Evolutionary conservation across 2,329 filamentous ascomycete species (phyloP).

Genomic region (Xylariaceae sp.): DNA sequence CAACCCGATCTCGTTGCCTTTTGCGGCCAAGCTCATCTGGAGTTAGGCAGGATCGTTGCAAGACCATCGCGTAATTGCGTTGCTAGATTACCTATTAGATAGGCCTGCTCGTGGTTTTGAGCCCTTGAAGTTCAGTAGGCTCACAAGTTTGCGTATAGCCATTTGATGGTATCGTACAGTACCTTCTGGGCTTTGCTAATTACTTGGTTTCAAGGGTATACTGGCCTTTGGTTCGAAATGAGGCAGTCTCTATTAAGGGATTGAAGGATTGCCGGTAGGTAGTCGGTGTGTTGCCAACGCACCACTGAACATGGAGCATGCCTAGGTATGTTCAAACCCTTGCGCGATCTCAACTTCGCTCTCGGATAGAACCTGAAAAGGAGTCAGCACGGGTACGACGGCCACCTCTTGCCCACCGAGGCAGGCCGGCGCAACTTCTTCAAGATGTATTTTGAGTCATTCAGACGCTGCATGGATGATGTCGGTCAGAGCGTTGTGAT

Average conservation of each 20-base stretch:
- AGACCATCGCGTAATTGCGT: background rate
- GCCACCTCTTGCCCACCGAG: background rate
- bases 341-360: too few species aligned
- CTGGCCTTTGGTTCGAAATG: too few species aligned
- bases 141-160: background rate
- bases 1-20: background rate
- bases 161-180: background rate
- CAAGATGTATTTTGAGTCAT: background rate
- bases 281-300: too few species aligned
- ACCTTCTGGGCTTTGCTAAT: background rate
- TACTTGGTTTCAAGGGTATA: too few species aligned
- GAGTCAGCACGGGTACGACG: slow-evolving; percentile 31
- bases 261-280: too few species aligned
- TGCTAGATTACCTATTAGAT: background rate
- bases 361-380: slow-evolving; percentile 33
- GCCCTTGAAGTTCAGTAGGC: background rate
- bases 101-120: background rate
- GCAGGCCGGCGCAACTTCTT: background rate
- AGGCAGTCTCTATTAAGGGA: too few species aligned
- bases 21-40: background rate
- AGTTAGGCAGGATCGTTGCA: background rate
- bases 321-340: slow-evolving; percentile 31
- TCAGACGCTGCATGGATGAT: background rate
- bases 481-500: background rate
- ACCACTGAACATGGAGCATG: background rate